phyloP scores from a whole-genome alignment of 169 alveolate species.

The Besnoitia besnoiti region DNA sequence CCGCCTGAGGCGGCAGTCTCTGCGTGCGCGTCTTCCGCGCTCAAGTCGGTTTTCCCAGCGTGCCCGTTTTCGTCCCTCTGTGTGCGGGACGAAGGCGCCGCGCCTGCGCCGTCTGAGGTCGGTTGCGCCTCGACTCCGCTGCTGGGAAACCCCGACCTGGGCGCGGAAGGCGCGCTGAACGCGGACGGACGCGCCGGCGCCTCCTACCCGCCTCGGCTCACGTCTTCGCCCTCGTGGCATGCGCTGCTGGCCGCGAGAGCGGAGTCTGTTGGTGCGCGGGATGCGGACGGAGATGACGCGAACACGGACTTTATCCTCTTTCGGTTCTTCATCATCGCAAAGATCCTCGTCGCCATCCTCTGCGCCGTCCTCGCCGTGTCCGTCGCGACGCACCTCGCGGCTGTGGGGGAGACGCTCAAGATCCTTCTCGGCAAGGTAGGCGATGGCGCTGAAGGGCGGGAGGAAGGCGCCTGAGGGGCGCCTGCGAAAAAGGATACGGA shows the following conservation, averaged over 20 bases:
- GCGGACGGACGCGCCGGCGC: no score
- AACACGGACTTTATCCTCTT: background rate
- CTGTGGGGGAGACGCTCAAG: background rate
- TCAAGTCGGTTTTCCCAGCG: no score
- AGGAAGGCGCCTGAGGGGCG: background rate
- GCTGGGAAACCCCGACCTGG: no score
- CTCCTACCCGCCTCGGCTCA: no score
- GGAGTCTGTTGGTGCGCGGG: background rate
- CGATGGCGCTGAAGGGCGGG: background rate
- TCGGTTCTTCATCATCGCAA: background rate
- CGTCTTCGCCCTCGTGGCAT: background rate
- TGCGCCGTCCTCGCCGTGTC: background rate
- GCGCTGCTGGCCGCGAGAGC: background rate
- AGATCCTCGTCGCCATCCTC: background rate
- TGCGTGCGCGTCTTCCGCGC: no score
- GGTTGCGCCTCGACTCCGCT: no score
- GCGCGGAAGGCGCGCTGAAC: no score
- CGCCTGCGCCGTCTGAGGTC: no score
- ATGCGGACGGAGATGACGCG: background rate
- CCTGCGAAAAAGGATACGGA: background rate
- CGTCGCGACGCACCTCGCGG: background rate
- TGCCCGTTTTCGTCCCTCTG: no score
- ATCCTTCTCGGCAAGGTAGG: slow-evolving; percentile 8
- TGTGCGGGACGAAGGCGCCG: no score
- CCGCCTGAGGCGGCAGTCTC: no score